Evolutionary conservation across 345 rosid genomes (phyloP), one percentile per base, ranked within the genome.

Genomic region (Capsella bursapastoris): DNA sequence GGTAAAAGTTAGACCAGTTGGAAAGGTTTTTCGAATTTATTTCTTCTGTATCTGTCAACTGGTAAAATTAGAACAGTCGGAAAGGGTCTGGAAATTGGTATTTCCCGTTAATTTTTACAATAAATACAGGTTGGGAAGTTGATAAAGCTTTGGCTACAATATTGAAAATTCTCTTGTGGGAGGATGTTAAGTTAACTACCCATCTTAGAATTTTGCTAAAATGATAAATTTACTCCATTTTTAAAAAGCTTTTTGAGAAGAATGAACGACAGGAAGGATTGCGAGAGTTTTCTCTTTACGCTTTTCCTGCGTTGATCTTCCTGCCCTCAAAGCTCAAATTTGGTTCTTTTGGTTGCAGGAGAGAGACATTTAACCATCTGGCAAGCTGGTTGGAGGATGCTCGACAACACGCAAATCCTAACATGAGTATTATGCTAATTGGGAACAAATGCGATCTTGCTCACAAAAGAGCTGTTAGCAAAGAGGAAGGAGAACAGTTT

Each of bases 361-460:
- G 97, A 80, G 97, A 95, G 82, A 95, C 97, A 4, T 92, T 94
- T 78, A 95, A 95, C 83, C 99, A 95, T 88, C 82, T 95, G 51
- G 93, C 99, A 5, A 89, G 90, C 83, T 95, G 99, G 99, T 82
- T 95, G 65, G 99, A 90, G 73, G 99, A 95, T 90, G 97, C 99
- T 14, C 76, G 97, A 74, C 97, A 95, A 81, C 97, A 91, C 80
- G 99, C 99, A 56, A 95, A 95, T 80, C 96, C 99, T 60, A 95
- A 91, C 83, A 91, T 94, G 98, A 82, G 90, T 29, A 91, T 91
- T 65, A 88, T 89, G 94, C 89, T 94, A 16, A 73, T 93, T 7
- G 98, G 98, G 48, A 93, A 93, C 84, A 93, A 93, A 82, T 83
- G 85, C 45, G 98, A 93, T 84, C 98, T 93, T 78, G 82, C 94